These are phyloP conservation scores for Pisolithus tinctorius DNA, from an alignment of 768 basidiomycete species.

Conservation along the genomic window DNA sequence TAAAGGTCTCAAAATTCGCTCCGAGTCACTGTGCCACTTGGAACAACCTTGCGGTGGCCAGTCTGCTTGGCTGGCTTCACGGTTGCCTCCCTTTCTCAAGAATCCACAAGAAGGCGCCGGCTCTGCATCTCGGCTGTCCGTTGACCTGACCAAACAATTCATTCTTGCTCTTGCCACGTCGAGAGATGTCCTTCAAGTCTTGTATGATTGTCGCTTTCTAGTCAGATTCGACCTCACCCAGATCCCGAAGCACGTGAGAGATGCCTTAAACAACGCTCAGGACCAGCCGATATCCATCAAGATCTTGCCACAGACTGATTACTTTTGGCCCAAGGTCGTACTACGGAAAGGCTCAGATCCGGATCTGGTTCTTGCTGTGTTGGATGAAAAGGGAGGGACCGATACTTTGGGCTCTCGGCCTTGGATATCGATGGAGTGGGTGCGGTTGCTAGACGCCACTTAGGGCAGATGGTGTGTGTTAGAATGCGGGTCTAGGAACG, in stretches of 20 bases:
- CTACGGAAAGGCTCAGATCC: slow-evolving; percentile 13
- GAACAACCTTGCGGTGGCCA: slow-evolving; percentile 14
- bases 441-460: slow-evolving; percentile 32
- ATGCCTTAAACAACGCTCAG: slow-evolving; percentile 16
- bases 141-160: slow-evolving; percentile 38
- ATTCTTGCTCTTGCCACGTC: slow-evolving; percentile 9
- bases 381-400: slow-evolving; percentile 4
- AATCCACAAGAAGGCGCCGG: slow-evolving; percentile 22
- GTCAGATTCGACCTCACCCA: slow-evolving; percentile 38
- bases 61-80: slow-evolving; percentile 56
- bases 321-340: slow-evolving; percentile 45
- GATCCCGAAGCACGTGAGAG: slow-evolving; percentile 35
- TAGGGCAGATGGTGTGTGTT: not conserved
- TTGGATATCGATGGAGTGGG: slow-evolving; percentile 41
- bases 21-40: slow-evolving; percentile 8
- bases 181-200: slow-evolving; percentile 26
- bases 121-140: slow-evolving; percentile 21
- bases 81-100: slow-evolving; percentile 43
- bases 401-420: slow-evolving; percentile 13
- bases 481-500: too few species aligned
- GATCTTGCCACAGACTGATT: slow-evolving; percentile 34
- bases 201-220: slow-evolving; percentile 65
- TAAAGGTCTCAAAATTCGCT: slow-evolving; percentile 14
- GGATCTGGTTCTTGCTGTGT: slow-evolving; percentile 19
- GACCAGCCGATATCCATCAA: slow-evolving; percentile 21